Conservation (phyloP, 208 protist genomes). For the Trypanosoma conorhini region DNA sequence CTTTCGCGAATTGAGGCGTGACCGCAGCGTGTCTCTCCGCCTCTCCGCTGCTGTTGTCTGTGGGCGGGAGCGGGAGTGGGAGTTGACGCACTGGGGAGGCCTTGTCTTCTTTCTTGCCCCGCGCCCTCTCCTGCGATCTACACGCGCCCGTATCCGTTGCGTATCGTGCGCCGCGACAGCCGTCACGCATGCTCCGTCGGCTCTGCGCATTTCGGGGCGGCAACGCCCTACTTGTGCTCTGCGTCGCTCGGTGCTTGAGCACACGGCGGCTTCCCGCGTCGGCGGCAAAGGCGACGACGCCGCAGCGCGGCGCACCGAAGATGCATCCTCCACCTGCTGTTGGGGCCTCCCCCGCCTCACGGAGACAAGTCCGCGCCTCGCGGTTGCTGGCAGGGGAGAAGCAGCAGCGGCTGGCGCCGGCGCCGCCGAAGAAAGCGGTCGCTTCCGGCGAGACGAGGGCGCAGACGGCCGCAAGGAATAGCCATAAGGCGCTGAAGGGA, state of each 20-base stretch:
- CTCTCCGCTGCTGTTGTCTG: not conserved
- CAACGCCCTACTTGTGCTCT: not conserved
- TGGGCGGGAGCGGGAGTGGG: not conserved
- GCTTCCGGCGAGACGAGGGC: not conserved
- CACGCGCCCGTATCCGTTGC: not conserved
- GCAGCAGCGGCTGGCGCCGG: not conserved
- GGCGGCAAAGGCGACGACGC: not conserved
- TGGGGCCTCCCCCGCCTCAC: not conserved
- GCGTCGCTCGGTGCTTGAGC: not conserved
- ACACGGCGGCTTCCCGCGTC: not conserved
- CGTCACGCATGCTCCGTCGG: conserved; percentile 12
- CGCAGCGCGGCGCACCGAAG: not conserved
- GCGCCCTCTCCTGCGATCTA: not conserved
- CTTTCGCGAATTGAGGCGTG: too few relatives aligned
- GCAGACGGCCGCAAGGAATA: not conserved
- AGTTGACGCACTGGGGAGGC: not conserved
- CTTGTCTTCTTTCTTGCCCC: not conserved
- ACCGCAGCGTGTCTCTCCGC: too few relatives aligned
- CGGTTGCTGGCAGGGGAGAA: not conserved
- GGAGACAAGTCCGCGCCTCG: not conserved
- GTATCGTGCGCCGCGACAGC: not conserved
- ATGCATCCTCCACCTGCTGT: too few relatives aligned
- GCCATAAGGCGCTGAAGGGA: not conserved
- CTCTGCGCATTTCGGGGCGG: not conserved
- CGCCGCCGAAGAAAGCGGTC: not conserved